Conservation (phyloP, 208 protist species). For the Crithidia expoeki region DNA sequence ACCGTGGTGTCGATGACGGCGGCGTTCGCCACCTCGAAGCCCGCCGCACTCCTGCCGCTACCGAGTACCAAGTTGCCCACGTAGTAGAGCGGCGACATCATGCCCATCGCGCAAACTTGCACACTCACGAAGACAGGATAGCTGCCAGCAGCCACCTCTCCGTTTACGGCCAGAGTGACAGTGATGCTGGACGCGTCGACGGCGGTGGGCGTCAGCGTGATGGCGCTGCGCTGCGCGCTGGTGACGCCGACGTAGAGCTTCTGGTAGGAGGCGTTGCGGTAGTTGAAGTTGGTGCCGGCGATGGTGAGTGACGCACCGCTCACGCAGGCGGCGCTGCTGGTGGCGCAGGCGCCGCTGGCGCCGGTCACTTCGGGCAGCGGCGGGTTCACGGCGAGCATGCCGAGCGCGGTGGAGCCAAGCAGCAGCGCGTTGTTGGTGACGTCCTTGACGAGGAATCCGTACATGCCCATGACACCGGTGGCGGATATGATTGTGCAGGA, state of each 20-base stretch:
- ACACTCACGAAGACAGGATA: conserved; percentile 36
- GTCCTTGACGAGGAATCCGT: conserved; percentile 36
- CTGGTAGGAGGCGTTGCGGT: conserved; percentile 27
- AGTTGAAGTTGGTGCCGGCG: conserved; percentile 39
- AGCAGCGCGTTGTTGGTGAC: conserved; percentile 22
- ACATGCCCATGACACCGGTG: conserved; percentile 43
- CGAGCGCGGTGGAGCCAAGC: conserved; percentile 27
- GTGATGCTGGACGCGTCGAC: conserved; percentile 17
- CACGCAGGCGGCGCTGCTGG: conserved; percentile 31
- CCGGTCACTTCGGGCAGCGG: conserved; percentile 29
- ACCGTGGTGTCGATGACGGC: no score
- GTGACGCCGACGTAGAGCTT: conserved; percentile 33
- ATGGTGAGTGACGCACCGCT: conserved; percentile 30
- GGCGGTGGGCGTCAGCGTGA: conserved; percentile 24
- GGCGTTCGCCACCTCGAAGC: no score
- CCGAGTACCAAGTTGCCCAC: conserved; percentile 9
- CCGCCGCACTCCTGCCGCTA: no score
- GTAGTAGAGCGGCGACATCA: conserved; percentile 32
- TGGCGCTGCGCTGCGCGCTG: conserved; percentile 24
- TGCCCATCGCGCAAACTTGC: conserved; percentile 33
- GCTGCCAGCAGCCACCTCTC: conserved; percentile 2
- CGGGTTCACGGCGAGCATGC: conserved; percentile 32
- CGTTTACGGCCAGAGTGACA: conserved; percentile 21
- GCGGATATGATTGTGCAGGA: conserved; percentile 30
- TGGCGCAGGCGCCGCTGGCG: conserved; percentile 35